A percentile compares a stretch with the other conserved stretches of the same genome.
Conservation (phyloP, 306 rosid genomes). For the Trifolium repens region DNA sequence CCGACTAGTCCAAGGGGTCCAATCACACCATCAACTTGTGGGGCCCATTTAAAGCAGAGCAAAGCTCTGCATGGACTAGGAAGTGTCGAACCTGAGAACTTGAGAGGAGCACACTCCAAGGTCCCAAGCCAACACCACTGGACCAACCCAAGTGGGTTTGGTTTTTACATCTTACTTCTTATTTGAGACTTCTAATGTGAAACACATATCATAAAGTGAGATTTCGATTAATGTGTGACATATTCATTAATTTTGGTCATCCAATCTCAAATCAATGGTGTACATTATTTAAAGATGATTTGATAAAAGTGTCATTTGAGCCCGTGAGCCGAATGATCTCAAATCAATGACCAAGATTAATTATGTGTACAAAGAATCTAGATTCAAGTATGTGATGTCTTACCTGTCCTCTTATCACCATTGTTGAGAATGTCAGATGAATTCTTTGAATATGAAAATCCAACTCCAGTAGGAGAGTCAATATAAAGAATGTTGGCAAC, state of each 20-base stretch:
- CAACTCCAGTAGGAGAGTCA: conserved; percentile 93
- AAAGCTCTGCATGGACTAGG: no score
- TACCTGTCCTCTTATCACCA: conserved; percentile 86
- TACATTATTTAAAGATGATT: not conserved
- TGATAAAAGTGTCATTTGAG: not conserved
- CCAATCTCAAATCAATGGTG: not conserved
- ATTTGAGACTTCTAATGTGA: no score
- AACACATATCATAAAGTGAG: not conserved
- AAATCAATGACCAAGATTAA: not conserved
- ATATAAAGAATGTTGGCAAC: conserved; percentile 86
- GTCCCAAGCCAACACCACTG: no score
- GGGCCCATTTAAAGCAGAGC: no score
- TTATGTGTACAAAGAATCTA: no score
- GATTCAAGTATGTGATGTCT: not conserved
- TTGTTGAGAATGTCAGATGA: conserved; percentile 63
- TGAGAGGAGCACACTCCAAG: no score
- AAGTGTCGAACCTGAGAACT: no score
- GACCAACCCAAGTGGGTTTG: no score
- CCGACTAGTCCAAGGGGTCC: no score
- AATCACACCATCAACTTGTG: no score
- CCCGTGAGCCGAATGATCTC: not conserved
- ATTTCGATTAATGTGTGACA: not conserved
- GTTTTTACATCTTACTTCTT: no score
- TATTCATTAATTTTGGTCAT: no score
- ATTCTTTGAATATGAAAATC: conserved; percentile 84